Percentiles rank a stretch among this genome's conserved stretches.
Conservation (phyloP, 2,329 filamentous ascomycete species). For the Purpureocillium takamizusanense region DNA sequence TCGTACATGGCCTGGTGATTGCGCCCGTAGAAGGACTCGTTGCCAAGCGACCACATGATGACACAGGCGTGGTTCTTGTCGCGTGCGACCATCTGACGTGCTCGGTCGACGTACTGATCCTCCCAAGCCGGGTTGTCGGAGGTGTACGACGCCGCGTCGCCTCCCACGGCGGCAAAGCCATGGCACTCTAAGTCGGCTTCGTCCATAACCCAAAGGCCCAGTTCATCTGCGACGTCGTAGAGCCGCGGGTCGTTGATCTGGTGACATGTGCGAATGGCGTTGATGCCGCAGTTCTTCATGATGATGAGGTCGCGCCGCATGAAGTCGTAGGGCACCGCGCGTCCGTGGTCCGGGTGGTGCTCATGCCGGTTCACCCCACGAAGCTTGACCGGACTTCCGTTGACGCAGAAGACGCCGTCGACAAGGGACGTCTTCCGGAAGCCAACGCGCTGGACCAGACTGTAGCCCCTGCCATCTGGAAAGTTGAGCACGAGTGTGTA, state of each 20-base stretch:
- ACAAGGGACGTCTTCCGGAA: slow-evolving; percentile 55
- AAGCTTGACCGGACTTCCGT: slow-evolving; percentile 55
- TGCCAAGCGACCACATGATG: slow-evolving; percentile 64
- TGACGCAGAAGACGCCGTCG: slow-evolving; percentile 53
- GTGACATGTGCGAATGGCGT: slow-evolving; percentile 60
- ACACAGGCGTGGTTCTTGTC: slow-evolving; percentile 53
- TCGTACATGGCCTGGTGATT: slow-evolving; percentile 63
- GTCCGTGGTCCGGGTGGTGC: slow-evolving; percentile 54
- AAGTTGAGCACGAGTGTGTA: slow-evolving; percentile 40
- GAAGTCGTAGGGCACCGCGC: slow-evolving; percentile 52
- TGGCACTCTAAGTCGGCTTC: slow-evolving; percentile 48
- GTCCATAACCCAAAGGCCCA: slow-evolving; percentile 56
- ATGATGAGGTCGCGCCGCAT: slow-evolving; percentile 50
- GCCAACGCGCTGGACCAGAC: slow-evolving; percentile 46
- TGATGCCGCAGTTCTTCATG: slow-evolving; percentile 64
- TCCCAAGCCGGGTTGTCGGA: slow-evolving; percentile 54
- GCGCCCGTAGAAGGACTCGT: slow-evolving; percentile 60
- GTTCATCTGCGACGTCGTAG: slow-evolving; percentile 53
- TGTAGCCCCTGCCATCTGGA: slow-evolving; percentile 16
- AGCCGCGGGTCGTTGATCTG: slow-evolving; percentile 53
- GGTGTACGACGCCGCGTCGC: slow-evolving; percentile 30
- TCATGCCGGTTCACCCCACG: slow-evolving; percentile 65
- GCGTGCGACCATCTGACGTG: slow-evolving; percentile 52
- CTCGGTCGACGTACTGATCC: slow-evolving; percentile 58
- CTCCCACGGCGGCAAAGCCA: slow-evolving; percentile 34